These are phyloP conservation scores for Marvania coccoides DNA, from an alignment of 139 green algal genomes.

Conservation along the genomic window DNA sequence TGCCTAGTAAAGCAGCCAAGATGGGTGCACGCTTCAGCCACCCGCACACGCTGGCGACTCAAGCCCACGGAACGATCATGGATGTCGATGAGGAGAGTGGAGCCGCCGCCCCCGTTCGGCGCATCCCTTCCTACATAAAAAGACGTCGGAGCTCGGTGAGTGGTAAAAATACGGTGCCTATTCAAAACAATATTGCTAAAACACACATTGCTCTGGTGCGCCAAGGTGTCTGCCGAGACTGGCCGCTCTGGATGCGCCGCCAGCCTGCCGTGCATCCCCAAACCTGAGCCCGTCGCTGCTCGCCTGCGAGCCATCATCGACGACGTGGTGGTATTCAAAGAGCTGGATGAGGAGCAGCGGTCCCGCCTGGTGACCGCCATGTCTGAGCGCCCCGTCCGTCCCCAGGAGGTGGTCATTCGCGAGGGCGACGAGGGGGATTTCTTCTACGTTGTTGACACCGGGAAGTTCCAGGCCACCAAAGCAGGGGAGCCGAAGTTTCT, in stretches of 20 bases:
- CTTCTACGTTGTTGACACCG: slow-evolving; percentile 54
- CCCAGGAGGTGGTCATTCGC: slow-evolving; percentile 43
- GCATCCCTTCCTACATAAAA: background rate
- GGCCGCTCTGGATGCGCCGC: background rate
- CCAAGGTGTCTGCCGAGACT: background rate
- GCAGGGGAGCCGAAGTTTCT: background rate
- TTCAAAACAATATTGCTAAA: too few relatives aligned
- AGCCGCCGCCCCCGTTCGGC: background rate
- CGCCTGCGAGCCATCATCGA: slow-evolving; percentile 1
- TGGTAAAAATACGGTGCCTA: background rate
- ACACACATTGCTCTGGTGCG: too few relatives aligned
- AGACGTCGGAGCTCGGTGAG: background rate
- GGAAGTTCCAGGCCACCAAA: slow-evolving; percentile 37
- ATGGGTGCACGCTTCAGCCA: too few relatives aligned
- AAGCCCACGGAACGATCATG: too few relatives aligned
- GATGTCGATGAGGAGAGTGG: too few relatives aligned
- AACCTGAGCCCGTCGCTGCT: background rate
- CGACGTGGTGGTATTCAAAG: slow-evolving; percentile 26
- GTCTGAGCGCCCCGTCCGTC: slow-evolving; percentile 23
- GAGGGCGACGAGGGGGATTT: slow-evolving; percentile 55
- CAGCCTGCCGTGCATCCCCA: background rate
- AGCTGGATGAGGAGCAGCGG: slow-evolving; percentile 52
- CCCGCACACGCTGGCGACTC: too few relatives aligned
- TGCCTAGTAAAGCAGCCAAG: too few relatives aligned
- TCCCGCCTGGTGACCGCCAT: slow-evolving; percentile 34